Conservation (phyloP, 805 yeast genomes). For the Candida easanensis region DNA sequence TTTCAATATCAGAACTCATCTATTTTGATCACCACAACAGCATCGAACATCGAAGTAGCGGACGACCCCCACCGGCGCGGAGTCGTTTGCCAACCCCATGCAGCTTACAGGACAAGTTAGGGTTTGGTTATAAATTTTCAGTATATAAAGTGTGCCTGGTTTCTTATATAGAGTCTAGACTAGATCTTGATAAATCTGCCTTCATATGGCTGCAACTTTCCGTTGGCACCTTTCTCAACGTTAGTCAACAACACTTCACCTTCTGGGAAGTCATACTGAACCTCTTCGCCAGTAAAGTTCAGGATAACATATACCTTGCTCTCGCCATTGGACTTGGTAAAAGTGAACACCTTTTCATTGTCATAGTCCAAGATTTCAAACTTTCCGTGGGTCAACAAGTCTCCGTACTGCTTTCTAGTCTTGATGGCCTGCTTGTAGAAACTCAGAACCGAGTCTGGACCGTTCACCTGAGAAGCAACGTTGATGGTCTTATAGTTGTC, state of each 20-base stretch:
- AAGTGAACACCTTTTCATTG: conserved; percentile 40
- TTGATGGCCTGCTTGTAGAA: conserved; percentile 45
- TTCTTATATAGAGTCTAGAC: too few relatives aligned
- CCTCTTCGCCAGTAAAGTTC: conserved; percentile 38
- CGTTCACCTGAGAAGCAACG: conserved; percentile 42
- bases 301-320: conserved; percentile 37
- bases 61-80: too few relatives aligned
- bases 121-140: too few relatives aligned
- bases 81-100: too few relatives aligned
- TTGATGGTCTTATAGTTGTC: conserved; percentile 49
- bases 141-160: too few relatives aligned
- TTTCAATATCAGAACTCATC: too few relatives aligned
- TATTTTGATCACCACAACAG: too few relatives aligned
- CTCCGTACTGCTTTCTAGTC: conserved; percentile 43
- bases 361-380: conserved; percentile 43
- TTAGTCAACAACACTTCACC: conserved; percentile 36
- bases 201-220: conserved; percentile 41
- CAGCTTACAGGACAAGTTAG: too few relatives aligned
- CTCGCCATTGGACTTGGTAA: conserved; percentile 35
- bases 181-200: conserved; percentile 40
- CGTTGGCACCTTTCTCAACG: conserved; percentile 25
- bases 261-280: conserved; percentile 30
- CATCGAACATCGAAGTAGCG: too few relatives aligned
- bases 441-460: conserved; percentile 42
- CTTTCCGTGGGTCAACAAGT: conserved; percentile 43